Evolutionary conservation across 106 monocot species (phyloP).

Genomic region (Xerophyta viscosa): DNA sequence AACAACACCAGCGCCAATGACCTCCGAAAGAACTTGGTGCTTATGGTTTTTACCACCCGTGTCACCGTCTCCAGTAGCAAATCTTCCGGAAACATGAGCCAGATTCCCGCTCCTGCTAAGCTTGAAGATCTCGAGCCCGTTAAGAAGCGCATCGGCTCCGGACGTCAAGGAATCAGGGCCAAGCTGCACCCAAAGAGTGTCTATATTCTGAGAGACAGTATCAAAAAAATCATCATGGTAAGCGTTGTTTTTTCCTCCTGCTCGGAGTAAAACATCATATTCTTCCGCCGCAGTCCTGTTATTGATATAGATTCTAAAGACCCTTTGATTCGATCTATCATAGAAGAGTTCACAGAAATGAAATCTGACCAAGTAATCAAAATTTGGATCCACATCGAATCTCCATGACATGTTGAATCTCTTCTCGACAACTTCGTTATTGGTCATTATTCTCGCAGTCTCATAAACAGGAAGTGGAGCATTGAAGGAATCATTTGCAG

Average conservation of each 20-base stretch:
- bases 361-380: slow-evolving; percentile 72
- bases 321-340: slow-evolving; percentile 39
- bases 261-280: slow-evolving; percentile 55
- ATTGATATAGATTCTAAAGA: slow-evolving; percentile 79
- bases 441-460: slow-evolving; percentile 48
- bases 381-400: slow-evolving; percentile 54
- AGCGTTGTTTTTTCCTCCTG: slow-evolving; percentile 65
- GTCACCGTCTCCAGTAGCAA: slow-evolving; percentile 2
- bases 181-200: slow-evolving; percentile 70
- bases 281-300: slow-evolving; percentile 60
- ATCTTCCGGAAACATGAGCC: slow-evolving; percentile 26
- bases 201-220: slow-evolving; percentile 15
- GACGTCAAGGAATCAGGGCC: slow-evolving; percentile 39
- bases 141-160: slow-evolving; percentile 53
- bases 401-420: slow-evolving; percentile 83
- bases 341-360: slow-evolving; percentile 81
- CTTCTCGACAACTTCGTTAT: slow-evolving; percentile 42
- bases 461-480: slow-evolving; percentile 73
- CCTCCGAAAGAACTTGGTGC: slow-evolving; percentile 17
- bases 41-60: slow-evolving; percentile 1
- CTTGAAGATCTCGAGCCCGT: slow-evolving; percentile 90
- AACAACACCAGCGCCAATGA: slow-evolving; percentile 16
- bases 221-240: slow-evolving; percentile 70
- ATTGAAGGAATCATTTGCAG: slow-evolving; percentile 27
- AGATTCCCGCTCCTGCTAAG: slow-evolving; percentile 54